Evolutionary conservation across 345 rosid genomes (phyloP).

Genomic region (Rubroshorea leprosula): DNA sequence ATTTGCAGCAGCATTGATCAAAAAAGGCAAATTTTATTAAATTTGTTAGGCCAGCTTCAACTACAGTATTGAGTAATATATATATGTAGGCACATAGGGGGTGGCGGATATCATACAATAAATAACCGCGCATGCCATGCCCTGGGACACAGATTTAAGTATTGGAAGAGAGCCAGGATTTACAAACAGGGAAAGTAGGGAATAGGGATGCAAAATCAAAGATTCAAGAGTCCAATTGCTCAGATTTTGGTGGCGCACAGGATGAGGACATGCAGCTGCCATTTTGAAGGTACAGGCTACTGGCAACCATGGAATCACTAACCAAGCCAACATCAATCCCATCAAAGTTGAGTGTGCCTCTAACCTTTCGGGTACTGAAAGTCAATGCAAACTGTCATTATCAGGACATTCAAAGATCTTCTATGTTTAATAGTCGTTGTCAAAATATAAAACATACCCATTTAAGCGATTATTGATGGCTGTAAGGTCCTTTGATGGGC

Average conservation of each 20-base stretch:
- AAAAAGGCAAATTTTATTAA: too few species aligned
- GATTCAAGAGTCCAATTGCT: too few species aligned
- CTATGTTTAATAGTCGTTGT: background rate
- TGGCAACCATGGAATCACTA: conserved; percentile 91
- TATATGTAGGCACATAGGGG: background rate
- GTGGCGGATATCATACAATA: conserved; percentile 28
- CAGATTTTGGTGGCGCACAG: conserved; percentile 28
- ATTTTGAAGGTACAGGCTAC: conserved; percentile 70
- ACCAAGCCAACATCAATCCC: conserved; percentile 80
- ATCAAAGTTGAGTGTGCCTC: conserved; percentile 72
- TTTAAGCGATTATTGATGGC: conserved; percentile 88
- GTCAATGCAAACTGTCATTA: background rate
- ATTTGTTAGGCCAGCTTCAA: background rate
- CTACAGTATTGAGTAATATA: background rate
- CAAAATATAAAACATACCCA: conserved; percentile 9
- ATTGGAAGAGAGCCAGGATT: conserved; percentile 11
- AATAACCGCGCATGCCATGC: conserved; percentile 23
- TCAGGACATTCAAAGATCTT: background rate
- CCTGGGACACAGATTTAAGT: conserved; percentile 2
- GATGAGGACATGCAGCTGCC: conserved; percentile 39
- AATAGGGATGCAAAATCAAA: too few species aligned
- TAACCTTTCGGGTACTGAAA: conserved; percentile 50
- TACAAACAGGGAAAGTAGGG: conserved; percentile 11
- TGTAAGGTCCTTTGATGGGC: conserved; percentile 94
- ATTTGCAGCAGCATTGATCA: too few species aligned